These are phyloP conservation scores for Huntiella decipiens DNA, from an alignment of 2,329 filamentous ascomycete species.

Conservation along the genomic window DNA sequence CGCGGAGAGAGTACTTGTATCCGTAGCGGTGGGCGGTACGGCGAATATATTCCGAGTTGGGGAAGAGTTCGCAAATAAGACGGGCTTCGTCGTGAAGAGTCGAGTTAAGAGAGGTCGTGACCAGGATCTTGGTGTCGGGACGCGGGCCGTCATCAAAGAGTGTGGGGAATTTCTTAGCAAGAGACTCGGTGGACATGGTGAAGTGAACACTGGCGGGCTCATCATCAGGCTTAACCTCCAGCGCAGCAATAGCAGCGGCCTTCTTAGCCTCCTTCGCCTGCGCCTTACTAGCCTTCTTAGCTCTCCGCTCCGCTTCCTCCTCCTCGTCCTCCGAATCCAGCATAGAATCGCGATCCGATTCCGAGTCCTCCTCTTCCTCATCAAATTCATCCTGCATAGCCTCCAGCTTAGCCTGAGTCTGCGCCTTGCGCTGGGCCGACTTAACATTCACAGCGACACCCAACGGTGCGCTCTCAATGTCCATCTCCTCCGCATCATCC, in stretches of 20 bases:
- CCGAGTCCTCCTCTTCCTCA: slow-evolving; percentile 21
- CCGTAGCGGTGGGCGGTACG: slow-evolving; percentile 67
- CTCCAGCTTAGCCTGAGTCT: slow-evolving; percentile 32
- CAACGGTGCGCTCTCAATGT: slow-evolving; percentile 28
- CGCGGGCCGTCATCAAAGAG: slow-evolving; percentile 41
- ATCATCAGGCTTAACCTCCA: slow-evolving; percentile 40
- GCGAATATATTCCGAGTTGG: slow-evolving; percentile 71
- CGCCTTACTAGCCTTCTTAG: slow-evolving; percentile 22
- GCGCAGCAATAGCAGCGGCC: slow-evolving; percentile 29
- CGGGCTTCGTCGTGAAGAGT: slow-evolving; percentile 70
- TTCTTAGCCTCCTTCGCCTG: slow-evolving; percentile 5
- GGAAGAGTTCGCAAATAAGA: slow-evolving; percentile 64
- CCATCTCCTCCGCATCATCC: slow-evolving; percentile 49
- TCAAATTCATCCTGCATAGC: slow-evolving; percentile 30
- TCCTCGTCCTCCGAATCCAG: slow-evolving; percentile 41
- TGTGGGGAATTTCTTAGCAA: slow-evolving; percentile 41
- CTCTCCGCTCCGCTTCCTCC: slow-evolving; percentile 26
- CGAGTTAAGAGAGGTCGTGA: slow-evolving; percentile 81
- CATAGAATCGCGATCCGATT: slow-evolving; percentile 61
- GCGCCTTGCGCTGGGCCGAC: slow-evolving; percentile 34
- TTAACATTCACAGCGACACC: slow-evolving; percentile 38
- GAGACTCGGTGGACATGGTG: slow-evolving; percentile 18
- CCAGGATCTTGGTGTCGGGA: slow-evolving; percentile 60
- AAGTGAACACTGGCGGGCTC: slow-evolving; percentile 11
- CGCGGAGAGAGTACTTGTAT: slow-evolving; percentile 79